These are phyloP conservation scores for Diplogelasinospora grovesii DNA, from an alignment of 495 filamentous ascomycete species.

Conservation along the genomic window DNA sequence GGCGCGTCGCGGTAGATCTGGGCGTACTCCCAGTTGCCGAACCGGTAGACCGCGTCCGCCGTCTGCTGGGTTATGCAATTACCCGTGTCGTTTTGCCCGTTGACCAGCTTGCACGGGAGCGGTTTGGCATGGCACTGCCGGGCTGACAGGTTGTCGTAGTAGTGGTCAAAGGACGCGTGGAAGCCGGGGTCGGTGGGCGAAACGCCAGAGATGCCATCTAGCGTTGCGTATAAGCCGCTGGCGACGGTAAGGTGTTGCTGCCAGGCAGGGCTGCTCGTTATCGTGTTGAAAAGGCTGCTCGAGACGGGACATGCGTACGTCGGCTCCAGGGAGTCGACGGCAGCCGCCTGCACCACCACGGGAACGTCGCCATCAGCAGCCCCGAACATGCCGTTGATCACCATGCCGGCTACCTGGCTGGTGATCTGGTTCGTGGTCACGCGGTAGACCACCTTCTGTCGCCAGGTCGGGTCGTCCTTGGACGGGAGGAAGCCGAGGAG, in stretches of 20 bases:
- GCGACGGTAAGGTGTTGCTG: slow-evolving; percentile 50
- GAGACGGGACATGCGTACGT: slow-evolving; percentile 51
- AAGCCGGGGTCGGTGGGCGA: slow-evolving; percentile 46
- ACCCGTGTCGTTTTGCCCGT: slow-evolving; percentile 18
- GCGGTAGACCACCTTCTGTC: slow-evolving; percentile 44
- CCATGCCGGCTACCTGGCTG: slow-evolving; percentile 60
- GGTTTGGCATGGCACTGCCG: slow-evolving; percentile 59
- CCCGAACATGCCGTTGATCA: slow-evolving; percentile 54
- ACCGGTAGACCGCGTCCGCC: slow-evolving; percentile 56
- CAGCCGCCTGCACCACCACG: slow-evolving; percentile 43
- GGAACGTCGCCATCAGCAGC: slow-evolving; percentile 29
- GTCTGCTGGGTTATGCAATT: slow-evolving; percentile 50
- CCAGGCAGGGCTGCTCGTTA: slow-evolving; percentile 47
- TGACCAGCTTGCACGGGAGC: slow-evolving; percentile 49
- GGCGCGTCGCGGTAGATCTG: slow-evolving; percentile 57
- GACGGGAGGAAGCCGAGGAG: slow-evolving; percentile 52
- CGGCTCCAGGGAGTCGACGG: slow-evolving; percentile 58
- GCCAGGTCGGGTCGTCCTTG: slow-evolving; percentile 19
- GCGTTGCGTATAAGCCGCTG: slow-evolving; percentile 36
- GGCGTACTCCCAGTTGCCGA: slow-evolving; percentile 65
- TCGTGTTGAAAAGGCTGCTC: slow-evolving; percentile 35
- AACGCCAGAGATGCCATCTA: slow-evolving; percentile 57
- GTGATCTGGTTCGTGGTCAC: slow-evolving; percentile 68
- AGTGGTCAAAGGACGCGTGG: slow-evolving; percentile 61
- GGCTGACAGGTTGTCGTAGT: slow-evolving; percentile 66